Percentiles rank a stretch among this genome's conserved stretches.
Evolutionary conservation across 2,329 filamentous ascomycete species (phyloP).

Genomic region (Xylaria sp.): DNA sequence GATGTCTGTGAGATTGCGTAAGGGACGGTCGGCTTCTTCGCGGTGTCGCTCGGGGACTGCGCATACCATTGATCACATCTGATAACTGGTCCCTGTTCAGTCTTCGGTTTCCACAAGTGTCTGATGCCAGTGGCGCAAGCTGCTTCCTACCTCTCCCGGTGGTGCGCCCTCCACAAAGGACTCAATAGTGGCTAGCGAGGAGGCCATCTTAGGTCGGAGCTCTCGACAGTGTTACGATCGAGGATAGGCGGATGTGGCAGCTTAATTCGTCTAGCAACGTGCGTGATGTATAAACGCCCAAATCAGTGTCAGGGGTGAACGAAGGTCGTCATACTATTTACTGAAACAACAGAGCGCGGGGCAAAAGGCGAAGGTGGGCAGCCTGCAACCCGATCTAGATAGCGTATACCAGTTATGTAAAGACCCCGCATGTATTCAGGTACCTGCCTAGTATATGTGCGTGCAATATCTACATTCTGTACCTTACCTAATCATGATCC

Average conservation of each 20-base stretch:
- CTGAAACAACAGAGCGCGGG: slow-evolving; percentile 27
- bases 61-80: slow-evolving; percentile 85
- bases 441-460: background rate
- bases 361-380: slow-evolving; percentile 27
- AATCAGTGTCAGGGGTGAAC: background rate
- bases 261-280: background rate
- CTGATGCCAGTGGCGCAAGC: slow-evolving; percentile 39
- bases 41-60: slow-evolving; percentile 20
- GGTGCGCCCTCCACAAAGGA: slow-evolving; percentile 94
- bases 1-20: slow-evolving; percentile 72
- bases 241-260: background rate
- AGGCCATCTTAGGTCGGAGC: slow-evolving; percentile 46
- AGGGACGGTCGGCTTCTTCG: slow-evolving; percentile 14
- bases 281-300: background rate
- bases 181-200: slow-evolving; percentile 70
- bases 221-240: background rate
- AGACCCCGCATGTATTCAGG: slow-evolving; percentile 11
- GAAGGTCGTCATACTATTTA: slow-evolving; percentile 15
- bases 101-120: slow-evolving; percentile 15
- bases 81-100: slow-evolving; percentile 68
- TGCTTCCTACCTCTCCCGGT: slow-evolving; percentile 83
- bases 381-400: slow-evolving; percentile 6
- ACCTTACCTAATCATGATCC: background rate
- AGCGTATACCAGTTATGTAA: background rate
- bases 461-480: no score